A percentile compares a stretch with the other conserved stretches of the same genome.
phyloP scores from a whole-genome alignment of 2,329 filamentous ascomycete species.

The Pestalotiopsis sp. region DNA sequence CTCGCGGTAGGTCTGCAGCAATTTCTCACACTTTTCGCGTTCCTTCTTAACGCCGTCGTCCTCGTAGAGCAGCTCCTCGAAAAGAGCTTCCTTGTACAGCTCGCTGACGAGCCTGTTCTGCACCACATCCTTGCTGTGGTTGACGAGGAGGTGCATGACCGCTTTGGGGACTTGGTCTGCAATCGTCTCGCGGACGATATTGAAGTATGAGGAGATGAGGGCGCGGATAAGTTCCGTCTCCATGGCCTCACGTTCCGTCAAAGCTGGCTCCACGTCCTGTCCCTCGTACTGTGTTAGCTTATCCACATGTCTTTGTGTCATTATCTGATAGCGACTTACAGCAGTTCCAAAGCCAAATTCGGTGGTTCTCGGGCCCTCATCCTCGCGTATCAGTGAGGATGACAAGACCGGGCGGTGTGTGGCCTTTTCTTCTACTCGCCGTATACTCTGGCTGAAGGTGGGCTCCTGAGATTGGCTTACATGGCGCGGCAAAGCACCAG shows the following conservation, averaged over 20 bases:
- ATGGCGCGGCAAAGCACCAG: slow-evolving; percentile 57
- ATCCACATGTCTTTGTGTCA: slow-evolving; percentile 10
- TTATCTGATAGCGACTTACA: slow-evolving; percentile 48
- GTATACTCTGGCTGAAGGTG: slow-evolving; percentile 80
- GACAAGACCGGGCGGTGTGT: slow-evolving; percentile 51
- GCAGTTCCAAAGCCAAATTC: slow-evolving; percentile 50
- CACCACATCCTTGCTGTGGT: slow-evolving; percentile 96
- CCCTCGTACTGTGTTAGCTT: slow-evolving; percentile 39
- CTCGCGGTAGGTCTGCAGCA: slow-evolving; percentile 94
- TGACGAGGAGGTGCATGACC: slow-evolving; percentile 97
- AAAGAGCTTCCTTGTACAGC: slow-evolving; percentile 88
- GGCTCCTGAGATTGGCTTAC: slow-evolving; percentile 79
- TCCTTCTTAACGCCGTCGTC: slow-evolving; percentile 97
- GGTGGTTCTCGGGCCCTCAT: slow-evolving; percentile 38
- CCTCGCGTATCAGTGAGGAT: slow-evolving; percentile 23
- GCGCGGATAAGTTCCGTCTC: slow-evolving; percentile 97
- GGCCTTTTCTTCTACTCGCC: slow-evolving; percentile 65
- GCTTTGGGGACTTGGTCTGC: slow-evolving; percentile 98
- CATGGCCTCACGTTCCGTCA: slow-evolving; percentile 94
- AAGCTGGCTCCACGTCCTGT: slow-evolving; percentile 73
- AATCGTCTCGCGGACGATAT: slow-evolving; percentile 98
- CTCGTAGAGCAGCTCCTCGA: slow-evolving; percentile 93
- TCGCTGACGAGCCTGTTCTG: slow-evolving; percentile 96
- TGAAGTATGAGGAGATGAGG: slow-evolving; percentile 97
- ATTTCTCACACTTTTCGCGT: slow-evolving; percentile 96